Evolutionary conservation across 192 early-diverging fungal genomes (phyloP).

Genomic region (Phlyctochytrium planicorne): DNA sequence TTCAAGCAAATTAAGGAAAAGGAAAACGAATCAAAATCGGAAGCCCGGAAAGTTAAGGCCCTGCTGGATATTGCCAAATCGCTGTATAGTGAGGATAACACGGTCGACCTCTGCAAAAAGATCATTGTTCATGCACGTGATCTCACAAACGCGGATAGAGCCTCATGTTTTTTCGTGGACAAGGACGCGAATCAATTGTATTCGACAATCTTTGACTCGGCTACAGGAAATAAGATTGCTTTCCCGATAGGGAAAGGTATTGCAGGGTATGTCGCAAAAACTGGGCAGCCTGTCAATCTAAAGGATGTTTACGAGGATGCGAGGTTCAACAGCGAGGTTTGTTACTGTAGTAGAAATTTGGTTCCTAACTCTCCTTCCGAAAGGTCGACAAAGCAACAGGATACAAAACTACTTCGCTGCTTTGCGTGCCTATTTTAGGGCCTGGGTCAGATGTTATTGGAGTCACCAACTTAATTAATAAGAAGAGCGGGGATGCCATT

Average conservation of each 20-base stretch:
- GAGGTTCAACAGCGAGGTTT: constrained; percentile 12
- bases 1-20: constrained; percentile 19
- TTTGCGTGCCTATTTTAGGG: constrained; percentile 37
- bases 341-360: neutral
- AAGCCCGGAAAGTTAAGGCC: constrained; percentile 17
- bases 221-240: neutral
- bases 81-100: constrained; percentile 12
- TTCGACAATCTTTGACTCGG: constrained; percentile 24
- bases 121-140: constrained; percentile 25
- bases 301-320: constrained; percentile 23
- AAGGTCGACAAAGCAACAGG: constrained; percentile 31
- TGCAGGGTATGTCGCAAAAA: constrained; percentile 17
- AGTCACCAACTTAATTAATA: constrained; percentile 47
- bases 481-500: constrained; percentile 21
- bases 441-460: constrained; percentile 36
- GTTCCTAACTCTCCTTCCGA: neutral
- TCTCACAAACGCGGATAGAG: constrained; percentile 21
- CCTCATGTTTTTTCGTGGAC: constrained; percentile 21
- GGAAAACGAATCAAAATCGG: constrained; percentile 14
- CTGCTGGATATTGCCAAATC: constrained; percentile 25
- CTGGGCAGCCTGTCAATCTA: constrained; percentile 24
- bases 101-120: constrained; percentile 9
- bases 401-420: constrained; percentile 32
- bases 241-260: constrained; percentile 16
- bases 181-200: constrained; percentile 13